Percentiles rank a stretch among this genome's conserved stretches.
phyloP scores from a whole-genome alignment of 306 rosid genomes.

The Cucumis cinereus region DNA sequence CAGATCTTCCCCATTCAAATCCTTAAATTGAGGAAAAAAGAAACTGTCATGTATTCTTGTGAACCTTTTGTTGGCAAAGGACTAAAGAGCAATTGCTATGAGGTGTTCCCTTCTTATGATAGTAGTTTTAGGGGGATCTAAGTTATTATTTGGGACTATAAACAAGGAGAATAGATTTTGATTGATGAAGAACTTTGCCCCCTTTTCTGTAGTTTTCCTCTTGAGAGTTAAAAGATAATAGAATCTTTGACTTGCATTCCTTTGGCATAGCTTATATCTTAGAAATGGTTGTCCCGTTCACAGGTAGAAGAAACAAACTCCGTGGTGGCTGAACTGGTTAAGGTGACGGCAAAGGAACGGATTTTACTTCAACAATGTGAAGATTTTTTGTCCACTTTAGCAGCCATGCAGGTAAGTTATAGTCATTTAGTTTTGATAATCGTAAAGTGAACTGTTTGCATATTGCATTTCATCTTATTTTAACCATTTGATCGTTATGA shows the following conservation, averaged over 20 bases:
- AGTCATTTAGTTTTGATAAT: neutral
- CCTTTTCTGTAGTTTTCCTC: neutral
- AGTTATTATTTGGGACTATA: neutral
- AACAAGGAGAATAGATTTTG: neutral
- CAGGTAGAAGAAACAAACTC: conserved; percentile 19
- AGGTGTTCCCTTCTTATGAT: neutral
- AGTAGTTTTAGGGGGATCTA: neutral
- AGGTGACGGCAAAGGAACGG: conserved; percentile 16
- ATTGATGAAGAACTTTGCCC: neutral
- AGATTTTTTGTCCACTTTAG: conserved; percentile 13
- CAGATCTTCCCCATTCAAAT: neutral
- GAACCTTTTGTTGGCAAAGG: neutral
- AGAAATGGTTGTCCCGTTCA: neutral
- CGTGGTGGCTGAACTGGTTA: conserved; percentile 15
- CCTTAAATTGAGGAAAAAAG: neutral
- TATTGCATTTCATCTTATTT: neutral
- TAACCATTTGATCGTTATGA: neutral
- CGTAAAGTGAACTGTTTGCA: neutral
- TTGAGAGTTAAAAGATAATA: neutral
- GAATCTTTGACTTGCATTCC: neutral
- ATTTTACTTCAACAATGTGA: conserved; percentile 12
- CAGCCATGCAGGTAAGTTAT: conserved; percentile 12
- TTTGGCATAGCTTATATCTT: neutral
- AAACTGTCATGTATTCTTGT: neutral
- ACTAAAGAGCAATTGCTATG: neutral